These are phyloP conservation scores for Obba rivulosa DNA, from an alignment of 768 basidiomycete genomes.

Conservation along the genomic window DNA sequence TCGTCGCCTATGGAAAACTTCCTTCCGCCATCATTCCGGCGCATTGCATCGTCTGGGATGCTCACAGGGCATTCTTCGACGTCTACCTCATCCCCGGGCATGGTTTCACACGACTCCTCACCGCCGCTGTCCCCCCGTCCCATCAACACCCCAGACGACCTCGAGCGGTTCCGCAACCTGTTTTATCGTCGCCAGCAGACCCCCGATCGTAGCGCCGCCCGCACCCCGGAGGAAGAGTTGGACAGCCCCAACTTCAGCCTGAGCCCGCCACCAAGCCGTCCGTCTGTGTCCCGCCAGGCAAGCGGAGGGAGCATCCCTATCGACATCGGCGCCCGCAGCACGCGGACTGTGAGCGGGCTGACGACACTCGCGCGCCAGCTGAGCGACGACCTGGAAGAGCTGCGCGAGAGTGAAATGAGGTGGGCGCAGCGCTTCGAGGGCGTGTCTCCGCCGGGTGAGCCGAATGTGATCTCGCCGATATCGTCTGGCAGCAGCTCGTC, in stretches of 20 bases:
- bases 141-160: slow-evolving; percentile 51
- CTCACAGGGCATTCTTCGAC: slow-evolving; percentile 13
- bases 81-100: slow-evolving; percentile 21
- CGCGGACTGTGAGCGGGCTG: slow-evolving; percentile 31
- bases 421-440: slow-evolving; percentile 3
- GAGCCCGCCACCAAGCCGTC: slow-evolving; percentile 6
- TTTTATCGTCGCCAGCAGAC: slow-evolving; percentile 50
- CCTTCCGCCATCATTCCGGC: slow-evolving; percentile 22
- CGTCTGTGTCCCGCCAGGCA: slow-evolving; percentile 15
- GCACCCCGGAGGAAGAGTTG: not conserved
- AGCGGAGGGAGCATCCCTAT: slow-evolving; percentile 22
- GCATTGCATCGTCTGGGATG: slow-evolving; percentile 2
- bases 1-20: slow-evolving; percentile 22
- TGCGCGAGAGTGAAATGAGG: slow-evolving; percentile 10
- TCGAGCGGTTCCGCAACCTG: slow-evolving; percentile 70
- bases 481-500: slow-evolving; percentile 11
- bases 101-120: slow-evolving; percentile 28
- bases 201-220: not conserved
- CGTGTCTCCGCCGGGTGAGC: slow-evolving; percentile 1
- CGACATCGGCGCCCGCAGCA: slow-evolving; percentile 24
- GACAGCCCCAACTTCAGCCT: not conserved
- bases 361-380: slow-evolving; percentile 35
- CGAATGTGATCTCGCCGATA: slow-evolving; percentile 16
- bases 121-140: slow-evolving; percentile 44
- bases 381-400: slow-evolving; percentile 30